Evolutionary conservation across 805 yeast genomes (phyloP), one percentile per base, ranked within the genome.

Genomic region (Ascoidea tarda): DNA sequence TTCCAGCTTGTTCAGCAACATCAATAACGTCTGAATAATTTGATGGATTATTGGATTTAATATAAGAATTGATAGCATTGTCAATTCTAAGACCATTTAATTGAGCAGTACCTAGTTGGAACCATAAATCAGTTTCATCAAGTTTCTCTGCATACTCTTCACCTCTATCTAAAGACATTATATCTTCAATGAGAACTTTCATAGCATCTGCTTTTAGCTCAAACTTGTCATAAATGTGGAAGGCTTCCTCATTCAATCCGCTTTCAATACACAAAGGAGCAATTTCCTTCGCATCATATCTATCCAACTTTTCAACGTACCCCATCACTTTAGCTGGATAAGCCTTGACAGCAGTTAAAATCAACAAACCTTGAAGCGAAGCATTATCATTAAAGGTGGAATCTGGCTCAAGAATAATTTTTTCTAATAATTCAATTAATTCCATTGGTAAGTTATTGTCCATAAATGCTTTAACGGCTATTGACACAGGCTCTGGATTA

Each of bases 381-480:
- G 95, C 85, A 67, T 93, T 93, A 60, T 91, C 98, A 61, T 81
- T 88, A 74, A 93, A 93, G 59, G 97, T 95, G 61, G 98, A 90
- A 54, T 56, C 58, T 52, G 98, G 96, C 70, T 93, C 99, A 61
- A 93, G 74, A 58, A 95, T 89, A 64, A 93, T 91, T 75, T 93
- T 93, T 69, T 93, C 99, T 62, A 93, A 76, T 59, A 93, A 77
- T 72, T 91, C 98, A 66, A 93, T 87, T 66, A 93, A 79, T 71
- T 93, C 99, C 57, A 80, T 77, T 50, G 96, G 96, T 65, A 93
- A 75, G 58, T 90, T 95, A 57, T 89, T 93, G 59, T 86, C 87
- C 98, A 93, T 90, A 67, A 93, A 90, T 1, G 96, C 90, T 71
- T 88, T 90, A 49, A 90, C 97, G 33, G 96, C 88, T 59, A 90